phyloP scores from a whole-genome alignment of 2,329 filamentous ascomycete genomes.

The Sclerotiophoma versabilis region DNA sequence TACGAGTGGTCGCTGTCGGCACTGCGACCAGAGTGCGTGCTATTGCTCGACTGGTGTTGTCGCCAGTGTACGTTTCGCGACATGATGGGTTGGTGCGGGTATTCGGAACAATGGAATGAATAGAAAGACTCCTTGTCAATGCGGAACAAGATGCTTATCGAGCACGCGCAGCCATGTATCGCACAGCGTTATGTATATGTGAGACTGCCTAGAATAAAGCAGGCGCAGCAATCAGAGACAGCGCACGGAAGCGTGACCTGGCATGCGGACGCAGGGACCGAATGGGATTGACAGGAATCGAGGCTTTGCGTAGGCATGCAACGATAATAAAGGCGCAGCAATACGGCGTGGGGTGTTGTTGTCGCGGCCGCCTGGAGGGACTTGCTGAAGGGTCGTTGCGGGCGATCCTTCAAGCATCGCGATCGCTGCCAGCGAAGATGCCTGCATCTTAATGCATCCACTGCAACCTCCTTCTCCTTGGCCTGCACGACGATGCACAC shows the following conservation, averaged over 20 bases:
- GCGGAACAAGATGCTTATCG: slow-evolving; percentile 19
- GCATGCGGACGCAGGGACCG: slow-evolving; percentile 30
- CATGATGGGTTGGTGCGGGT: slow-evolving; percentile 35
- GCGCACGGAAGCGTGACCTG: slow-evolving; percentile 37
- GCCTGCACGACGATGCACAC: slow-evolving; percentile 14
- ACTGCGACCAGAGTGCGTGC: slow-evolving; percentile 41
- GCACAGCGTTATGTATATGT: slow-evolving; percentile 34
- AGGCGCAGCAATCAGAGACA: slow-evolving; percentile 33
- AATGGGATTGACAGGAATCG: slow-evolving; percentile 29
- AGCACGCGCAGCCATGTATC: slow-evolving; percentile 24
- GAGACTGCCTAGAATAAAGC: slow-evolving; percentile 24
- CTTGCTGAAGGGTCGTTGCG: slow-evolving; percentile 11
- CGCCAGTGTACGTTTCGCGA: slow-evolving; percentile 43
- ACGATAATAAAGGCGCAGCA: slow-evolving; percentile 33
- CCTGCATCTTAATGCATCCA: slow-evolving; percentile 26
- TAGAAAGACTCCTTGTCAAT: slow-evolving; percentile 14
- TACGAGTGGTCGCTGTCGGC: slow-evolving; percentile 41
- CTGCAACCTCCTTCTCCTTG: slow-evolving; percentile 16
- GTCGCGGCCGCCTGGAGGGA: slow-evolving; percentile 25
- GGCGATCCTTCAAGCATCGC: slow-evolving; percentile 20
- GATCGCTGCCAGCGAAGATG: slow-evolving; percentile 32
- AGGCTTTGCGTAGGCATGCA: slow-evolving; percentile 24
- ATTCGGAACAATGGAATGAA: slow-evolving; percentile 19
- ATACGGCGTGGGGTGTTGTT: slow-evolving; percentile 17
- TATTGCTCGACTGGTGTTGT: slow-evolving; percentile 43